These are phyloP conservation scores for Cladosporium colombiae DNA, from an alignment of 2,329 filamentous ascomycete genomes.

Conservation along the genomic window DNA sequence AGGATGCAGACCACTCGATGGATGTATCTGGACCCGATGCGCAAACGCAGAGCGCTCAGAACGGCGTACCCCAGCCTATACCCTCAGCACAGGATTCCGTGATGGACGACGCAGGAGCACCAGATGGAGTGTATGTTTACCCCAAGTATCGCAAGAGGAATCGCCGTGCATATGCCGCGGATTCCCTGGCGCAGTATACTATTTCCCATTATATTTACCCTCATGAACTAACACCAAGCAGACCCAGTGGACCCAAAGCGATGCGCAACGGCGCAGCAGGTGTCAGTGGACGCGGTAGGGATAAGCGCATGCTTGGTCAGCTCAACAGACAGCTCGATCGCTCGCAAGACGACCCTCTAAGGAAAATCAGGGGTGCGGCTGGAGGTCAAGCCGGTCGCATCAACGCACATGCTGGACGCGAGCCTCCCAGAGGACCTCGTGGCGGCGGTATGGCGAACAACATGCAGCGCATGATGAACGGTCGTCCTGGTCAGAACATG, in stretches of 20 bases:
- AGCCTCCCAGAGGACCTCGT: slow-evolving; percentile 66
- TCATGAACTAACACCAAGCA: slow-evolving; percentile 42
- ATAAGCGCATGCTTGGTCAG: slow-evolving; percentile 83
- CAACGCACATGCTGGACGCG: slow-evolving; percentile 69
- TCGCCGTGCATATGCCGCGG: slow-evolving; percentile 2
- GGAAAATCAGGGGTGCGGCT: slow-evolving; percentile 71
- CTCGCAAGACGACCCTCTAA: slow-evolving; percentile 70
- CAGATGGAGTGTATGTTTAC: slow-evolving; percentile 46
- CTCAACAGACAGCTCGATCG: slow-evolving; percentile 72
- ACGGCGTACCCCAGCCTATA: slow-evolving; percentile 17
- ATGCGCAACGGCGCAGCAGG: slow-evolving; percentile 73
- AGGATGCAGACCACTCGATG: slow-evolving; percentile 18
- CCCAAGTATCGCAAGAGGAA: not conserved
- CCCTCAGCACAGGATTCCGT: slow-evolving; percentile 61
- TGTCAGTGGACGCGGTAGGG: slow-evolving; percentile 56
- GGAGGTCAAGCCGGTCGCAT: slow-evolving; percentile 70
- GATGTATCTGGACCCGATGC: not conserved
- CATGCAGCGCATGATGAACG: slow-evolving; percentile 38
- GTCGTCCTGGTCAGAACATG: slow-evolving; percentile 39
- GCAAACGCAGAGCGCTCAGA: slow-evolving; percentile 19
- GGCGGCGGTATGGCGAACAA: slow-evolving; percentile 54
- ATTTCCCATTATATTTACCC: slow-evolving; percentile 7
- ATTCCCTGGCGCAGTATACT: slow-evolving; percentile 9
- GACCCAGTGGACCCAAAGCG: slow-evolving; percentile 90
- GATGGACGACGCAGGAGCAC: slow-evolving; percentile 60